Base-by-base conservation (phyloP, 352 stramenopile genomes). In the Poterioochromonas sp. region DNA sequence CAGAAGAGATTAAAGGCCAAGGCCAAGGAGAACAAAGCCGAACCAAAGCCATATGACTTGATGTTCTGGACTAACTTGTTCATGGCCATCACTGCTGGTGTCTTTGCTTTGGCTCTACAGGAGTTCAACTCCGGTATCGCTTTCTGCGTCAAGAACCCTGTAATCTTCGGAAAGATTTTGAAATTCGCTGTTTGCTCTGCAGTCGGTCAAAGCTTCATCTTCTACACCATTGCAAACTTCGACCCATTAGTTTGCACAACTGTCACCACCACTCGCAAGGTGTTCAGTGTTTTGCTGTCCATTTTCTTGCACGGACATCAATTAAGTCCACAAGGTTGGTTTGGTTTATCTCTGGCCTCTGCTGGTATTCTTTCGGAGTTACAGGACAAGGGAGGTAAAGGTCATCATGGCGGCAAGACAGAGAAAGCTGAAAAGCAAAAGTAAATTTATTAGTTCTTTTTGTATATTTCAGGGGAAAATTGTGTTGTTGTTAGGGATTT, bases 191-290 rank as follows among this genome's bases (percentile, higher is more conserved):
- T 97, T 76, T 97, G 92, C 86, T 96, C 89, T 76, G 94, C 95
- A 40, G 83, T 98, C 64, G 95, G 95, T 34, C 95, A 99, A 86
- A 97, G 95, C 84, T 99, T 99, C 85, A 98, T 99, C 88, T 98
- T 98, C 90, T 98, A 96, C 81, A 98, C 93, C 43, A 96, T 99
- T 81, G 89, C 95, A 78, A 88, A 95, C 82, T 98, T 98, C 85
- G 96, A 96, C 83, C 93, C 95, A 53, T 89, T 99, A 49, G 95
- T 96, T 73, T 96, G 93, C 83, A 98, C 94, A 44, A 99, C 95
- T 44, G 97, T 99, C 80, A 99, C 96, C 41, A 99, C 96, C 0
- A 99, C 95, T 76, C 89, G 96, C 83, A 99, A 99, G 87, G 99
- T 99, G 84, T 98, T 99, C 82, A 98, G 92, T 12, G 97, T 99